These are phyloP conservation scores for Buddleja alternifolia DNA, from an alignment of 257 asterid genomes.

Conservation along the genomic window DNA sequence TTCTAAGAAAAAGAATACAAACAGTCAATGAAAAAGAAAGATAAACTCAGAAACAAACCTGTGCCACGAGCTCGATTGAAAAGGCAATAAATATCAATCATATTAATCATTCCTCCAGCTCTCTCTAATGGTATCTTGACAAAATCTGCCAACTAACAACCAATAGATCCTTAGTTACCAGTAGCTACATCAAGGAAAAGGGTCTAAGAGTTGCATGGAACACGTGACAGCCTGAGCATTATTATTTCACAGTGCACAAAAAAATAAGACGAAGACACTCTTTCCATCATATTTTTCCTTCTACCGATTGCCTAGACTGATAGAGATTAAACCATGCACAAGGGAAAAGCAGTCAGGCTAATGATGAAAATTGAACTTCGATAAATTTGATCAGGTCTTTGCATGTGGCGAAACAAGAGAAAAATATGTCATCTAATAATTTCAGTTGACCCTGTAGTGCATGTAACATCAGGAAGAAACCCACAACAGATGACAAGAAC, in stretches of 20 bases:
- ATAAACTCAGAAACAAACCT: slow-evolving; percentile 48
- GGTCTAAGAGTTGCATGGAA: not conserved
- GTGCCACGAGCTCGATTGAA: slow-evolving; percentile 99
- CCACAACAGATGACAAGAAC: not conserved
- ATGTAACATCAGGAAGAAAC: not conserved
- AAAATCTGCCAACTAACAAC: slow-evolving; percentile 89
- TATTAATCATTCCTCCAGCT: slow-evolving; percentile 94
- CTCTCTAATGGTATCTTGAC: slow-evolving; percentile 83
- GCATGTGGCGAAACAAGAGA: not conserved
- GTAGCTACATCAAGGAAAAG: slow-evolving; percentile 25
- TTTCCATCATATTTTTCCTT: not conserved
- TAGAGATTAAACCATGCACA: not conserved
- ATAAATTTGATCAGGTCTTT: not conserved
- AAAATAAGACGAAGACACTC: not conserved
- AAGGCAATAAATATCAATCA: slow-evolving; percentile 90
- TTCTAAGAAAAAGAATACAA: slow-evolving; percentile 14
- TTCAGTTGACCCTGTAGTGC: not conserved
- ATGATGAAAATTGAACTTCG: not conserved
- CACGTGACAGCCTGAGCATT: not conserved
- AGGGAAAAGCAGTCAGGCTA: not conserved
- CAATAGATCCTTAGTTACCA: slow-evolving; percentile 26
- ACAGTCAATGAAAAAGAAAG: slow-evolving; percentile 8
- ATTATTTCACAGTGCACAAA: not conserved
- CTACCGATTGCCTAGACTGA: not conserved
- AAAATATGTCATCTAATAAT: too few relatives aligned